Evolutionary conservation across 441 rosid genomes (phyloP), one percentile per base, ranked within the genome.

Genomic region (Gossypium laxum): DNA sequence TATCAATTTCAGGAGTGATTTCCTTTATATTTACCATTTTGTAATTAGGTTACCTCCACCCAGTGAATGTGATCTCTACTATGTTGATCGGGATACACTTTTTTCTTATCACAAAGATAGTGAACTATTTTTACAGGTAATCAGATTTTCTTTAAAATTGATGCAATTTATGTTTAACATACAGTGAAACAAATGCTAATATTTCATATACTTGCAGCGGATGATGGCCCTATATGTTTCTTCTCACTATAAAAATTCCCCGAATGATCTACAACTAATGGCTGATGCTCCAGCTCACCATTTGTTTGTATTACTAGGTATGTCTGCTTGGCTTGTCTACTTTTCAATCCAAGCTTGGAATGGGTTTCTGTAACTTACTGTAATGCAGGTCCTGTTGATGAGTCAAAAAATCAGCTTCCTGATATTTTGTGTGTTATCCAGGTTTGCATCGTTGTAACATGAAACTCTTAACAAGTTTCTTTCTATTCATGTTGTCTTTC

Each of bases 221-320:
- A 91, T 89, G 97, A 91, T 95, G 98, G 95, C 98, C 41, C 85
- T 95, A 30, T 92, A 87, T 73, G 99, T 95, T 71, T 84, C 99
- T 68, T 95, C 99, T 78, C 99, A 95, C 84, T 92, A 95, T 80
- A 92, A 91, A 81, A 95, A 95, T 78, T 95, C 99, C 71, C 98
- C 99, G 7, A 95, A 95, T 82, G 99, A 95, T 84, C 87, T 95
- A 67, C 99, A 92, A 78, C 79, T 92, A 41, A 83, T 92, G 91
- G 95, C 99, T 68, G 99, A 95, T 88, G 99, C 98, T 78, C 99
- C 97, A 18, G 98, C 99, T 60, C 98, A 95, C 79, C 99, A 92
- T 82, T 83, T 95, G 75, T 95, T 95, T 74, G 97, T 95, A 34
- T 79, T 92, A 66, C 93, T 92, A 50, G 98, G 98, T 95, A 87